Percentiles rank a stretch among this genome's conserved stretches.
These are phyloP conservation scores for Gastrodia elata DNA, from an alignment of 106 monocot species.

Conservation along the genomic window DNA sequence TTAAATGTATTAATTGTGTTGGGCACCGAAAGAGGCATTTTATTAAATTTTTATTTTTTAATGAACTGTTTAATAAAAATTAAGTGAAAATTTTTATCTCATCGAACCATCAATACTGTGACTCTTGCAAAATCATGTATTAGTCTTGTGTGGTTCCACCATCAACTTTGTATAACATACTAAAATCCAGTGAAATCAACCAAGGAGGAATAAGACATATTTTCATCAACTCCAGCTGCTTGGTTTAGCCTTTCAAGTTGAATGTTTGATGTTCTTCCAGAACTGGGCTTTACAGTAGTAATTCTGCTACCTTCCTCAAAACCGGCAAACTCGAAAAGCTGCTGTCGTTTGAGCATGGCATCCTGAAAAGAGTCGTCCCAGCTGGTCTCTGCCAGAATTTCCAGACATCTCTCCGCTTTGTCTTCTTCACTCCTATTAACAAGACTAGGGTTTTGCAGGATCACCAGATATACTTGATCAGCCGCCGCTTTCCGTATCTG, in stretches of 20 bases:
- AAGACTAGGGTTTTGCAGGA: conserved; percentile 53
- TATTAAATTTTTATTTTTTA: too few relatives aligned
- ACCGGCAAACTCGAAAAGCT: conserved; percentile 38
- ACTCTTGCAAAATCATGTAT: too few relatives aligned
- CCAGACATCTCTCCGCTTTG: conserved; percentile 39
- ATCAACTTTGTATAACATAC: too few relatives aligned
- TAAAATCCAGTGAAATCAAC: conserved; percentile 75
- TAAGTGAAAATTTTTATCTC: too few relatives aligned
- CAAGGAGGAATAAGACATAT: conserved; percentile 72
- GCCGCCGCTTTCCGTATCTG: conserved; percentile 81
- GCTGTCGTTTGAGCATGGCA: conserved; percentile 29
- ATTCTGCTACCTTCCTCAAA: conserved; percentile 13
- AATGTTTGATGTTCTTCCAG: too few relatives aligned
- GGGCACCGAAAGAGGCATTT: too few relatives aligned
- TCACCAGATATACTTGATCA: conserved; percentile 87
- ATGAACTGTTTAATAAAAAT: too few relatives aligned
- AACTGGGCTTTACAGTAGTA: background rate
- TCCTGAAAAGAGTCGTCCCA: conserved; percentile 82
- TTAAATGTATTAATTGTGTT: too few relatives aligned
- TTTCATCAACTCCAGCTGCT: conserved; percentile 49
- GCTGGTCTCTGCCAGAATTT: conserved; percentile 71
- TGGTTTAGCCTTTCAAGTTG: background rate
- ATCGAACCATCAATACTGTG: too few relatives aligned
- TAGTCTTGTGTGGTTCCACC: too few relatives aligned
- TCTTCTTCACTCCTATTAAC: conserved; percentile 31